Base-by-base conservation (phyloP, 1,284 basidiomycete species). In the Phlebopus sp. region DNA sequence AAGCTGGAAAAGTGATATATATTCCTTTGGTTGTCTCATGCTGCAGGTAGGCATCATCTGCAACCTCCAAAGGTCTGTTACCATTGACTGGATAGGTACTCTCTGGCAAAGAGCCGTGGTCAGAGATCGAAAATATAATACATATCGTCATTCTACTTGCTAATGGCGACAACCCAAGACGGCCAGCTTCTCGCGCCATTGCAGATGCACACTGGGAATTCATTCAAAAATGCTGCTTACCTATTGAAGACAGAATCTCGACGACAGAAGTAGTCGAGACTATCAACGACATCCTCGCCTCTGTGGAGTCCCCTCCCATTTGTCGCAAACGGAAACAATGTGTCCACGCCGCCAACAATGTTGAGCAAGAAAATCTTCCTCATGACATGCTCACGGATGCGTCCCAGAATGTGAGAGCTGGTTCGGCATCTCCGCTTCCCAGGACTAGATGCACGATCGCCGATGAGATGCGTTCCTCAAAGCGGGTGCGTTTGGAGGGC, bases 251-350 rank as follows among this genome's bases (percentile, higher is more conserved):
- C 25, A 37, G 55, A 39, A 52, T 51, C 14, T 11, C 46, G 1
- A 29, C 44, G 19, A 41, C 50, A 31, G 17, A 19, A 17, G 10
- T 49, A 17, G 34, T 41, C 5, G 42, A 30, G 8, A 38, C 21
- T 56, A 81, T 87, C 13, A 25, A 4, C 5, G 8, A 8, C 25
- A 8, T 25, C 4, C 25, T 25, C 8, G 4, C 25, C 8, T 25
- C 25, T 25, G 5, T 25, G 25, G 5, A 8, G 8, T 8, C 25
- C 8, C 25, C 25, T 25, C 8, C 25, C 4, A 25, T 25, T n/a
- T n/a, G n/a, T n/a, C n/a, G n/a, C n/a, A n/a, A n/a, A n/a, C n/a
- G n/a, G n/a, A n/a, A n/a, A n/a, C n/a, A n/a, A n/a, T n/a, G n/a
- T n/a, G n/a, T n/a, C n/a, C n/a, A n/a, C n/a, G n/a, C n/a, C n/a